These are phyloP conservation scores for Colletotrichum gigasporum DNA, from an alignment of 2,329 filamentous ascomycete genomes.

Conservation along the genomic window DNA sequence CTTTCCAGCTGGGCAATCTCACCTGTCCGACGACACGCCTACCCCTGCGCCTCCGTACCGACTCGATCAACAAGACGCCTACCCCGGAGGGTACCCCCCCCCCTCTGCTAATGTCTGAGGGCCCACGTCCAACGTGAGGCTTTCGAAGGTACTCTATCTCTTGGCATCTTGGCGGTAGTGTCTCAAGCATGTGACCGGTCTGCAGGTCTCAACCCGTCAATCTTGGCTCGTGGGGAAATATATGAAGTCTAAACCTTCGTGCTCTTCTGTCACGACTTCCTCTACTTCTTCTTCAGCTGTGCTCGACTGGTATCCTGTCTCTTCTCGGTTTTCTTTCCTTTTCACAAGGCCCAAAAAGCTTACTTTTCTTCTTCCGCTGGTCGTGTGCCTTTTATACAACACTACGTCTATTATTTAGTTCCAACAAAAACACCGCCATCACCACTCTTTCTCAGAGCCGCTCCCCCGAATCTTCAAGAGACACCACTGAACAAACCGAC, in stretches of 20 bases:
- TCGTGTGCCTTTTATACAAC: constrained; percentile 24
- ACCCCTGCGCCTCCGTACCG: constrained; percentile 23
- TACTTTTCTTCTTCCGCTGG: constrained; percentile 29
- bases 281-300: constrained; percentile 22
- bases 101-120: constrained; percentile 24
- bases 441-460: too few relatives aligned
- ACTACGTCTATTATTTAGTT: constrained; percentile 26
- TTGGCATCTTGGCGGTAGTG: constrained; percentile 25
- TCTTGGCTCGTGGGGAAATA: constrained; percentile 27
- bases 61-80: constrained; percentile 18
- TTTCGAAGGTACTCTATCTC: constrained; percentile 20
- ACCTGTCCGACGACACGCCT: constrained; percentile 3
- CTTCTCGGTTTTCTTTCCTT: constrained; percentile 15
- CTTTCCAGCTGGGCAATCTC: constrained; percentile 28
- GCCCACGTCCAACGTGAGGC: constrained; percentile 19
- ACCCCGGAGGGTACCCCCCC: constrained; percentile 18
- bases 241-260: constrained; percentile 28
- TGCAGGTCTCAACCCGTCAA: constrained; percentile 16
- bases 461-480: constrained; percentile 13
- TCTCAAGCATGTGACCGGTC: constrained; percentile 26
- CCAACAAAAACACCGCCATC: too few relatives aligned
- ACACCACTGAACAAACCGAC: constrained; percentile 12
- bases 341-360: neutral
- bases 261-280: neutral
- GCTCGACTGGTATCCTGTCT: constrained; percentile 30